Conservation (phyloP, 1,139 yeast genomes). For the Suhomyces panamericanus region DNA sequence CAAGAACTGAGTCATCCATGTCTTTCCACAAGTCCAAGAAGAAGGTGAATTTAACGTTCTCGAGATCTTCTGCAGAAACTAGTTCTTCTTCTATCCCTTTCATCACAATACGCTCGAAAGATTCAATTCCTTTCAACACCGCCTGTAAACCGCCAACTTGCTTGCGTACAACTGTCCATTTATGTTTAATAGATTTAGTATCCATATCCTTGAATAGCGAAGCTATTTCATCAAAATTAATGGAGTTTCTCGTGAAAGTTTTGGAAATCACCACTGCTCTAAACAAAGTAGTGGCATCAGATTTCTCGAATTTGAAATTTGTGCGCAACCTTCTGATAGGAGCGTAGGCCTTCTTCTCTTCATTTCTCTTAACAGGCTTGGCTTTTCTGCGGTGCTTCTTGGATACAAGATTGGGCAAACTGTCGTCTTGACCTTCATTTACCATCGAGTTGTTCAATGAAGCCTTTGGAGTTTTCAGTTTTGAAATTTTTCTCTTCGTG, state of each 20-base stretch:
- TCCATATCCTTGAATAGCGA: slow-evolving; percentile 39
- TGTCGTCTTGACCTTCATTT: slow-evolving; percentile 5
- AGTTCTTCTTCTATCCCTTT: slow-evolving; percentile 52
- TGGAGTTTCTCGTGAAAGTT: slow-evolving; percentile 47
- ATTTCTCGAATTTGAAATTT: slow-evolving; percentile 33
- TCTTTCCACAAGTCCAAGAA: slow-evolving; percentile 61
- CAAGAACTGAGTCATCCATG: slow-evolving; percentile 39
- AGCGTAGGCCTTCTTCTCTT: slow-evolving; percentile 11
- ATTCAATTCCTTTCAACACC: slow-evolving; percentile 51
- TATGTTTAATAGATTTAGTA: slow-evolving; percentile 45
- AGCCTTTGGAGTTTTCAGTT: not conserved
- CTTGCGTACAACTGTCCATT: slow-evolving; percentile 64
- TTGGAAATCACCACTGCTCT: slow-evolving; percentile 65
- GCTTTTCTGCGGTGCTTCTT: slow-evolving; percentile 22
- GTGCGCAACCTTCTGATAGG: slow-evolving; percentile 23
- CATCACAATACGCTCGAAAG: slow-evolving; percentile 60
- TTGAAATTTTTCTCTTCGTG: slow-evolving; percentile 5
- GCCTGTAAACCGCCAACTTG: slow-evolving; percentile 55
- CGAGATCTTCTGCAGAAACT: slow-evolving; percentile 46
- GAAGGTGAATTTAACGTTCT: slow-evolving; percentile 47
- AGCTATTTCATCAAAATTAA: slow-evolving; percentile 62
- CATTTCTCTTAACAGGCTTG: slow-evolving; percentile 12
- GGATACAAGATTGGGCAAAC: slow-evolving; percentile 25
- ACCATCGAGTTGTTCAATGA: slow-evolving; percentile 14
- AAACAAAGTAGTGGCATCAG: slow-evolving; percentile 52